phyloP scores from a whole-genome alignment of 768 basidiomycete species.

The Hygrophorus russula region DNA sequence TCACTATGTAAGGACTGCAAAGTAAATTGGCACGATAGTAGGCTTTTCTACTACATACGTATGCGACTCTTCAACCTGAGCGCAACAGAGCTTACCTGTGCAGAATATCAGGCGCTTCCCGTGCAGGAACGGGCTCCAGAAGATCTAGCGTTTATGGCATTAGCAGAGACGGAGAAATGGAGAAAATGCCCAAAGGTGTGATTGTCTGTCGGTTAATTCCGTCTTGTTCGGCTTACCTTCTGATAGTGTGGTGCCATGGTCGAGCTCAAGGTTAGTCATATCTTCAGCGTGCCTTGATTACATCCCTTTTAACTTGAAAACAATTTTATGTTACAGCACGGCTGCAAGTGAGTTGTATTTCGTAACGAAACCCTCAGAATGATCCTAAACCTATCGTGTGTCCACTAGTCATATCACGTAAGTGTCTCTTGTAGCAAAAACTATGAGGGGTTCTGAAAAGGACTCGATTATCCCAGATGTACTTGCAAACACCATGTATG shows the following conservation, averaged over 20 bases:
- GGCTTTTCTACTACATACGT: background rate
- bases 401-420: slow-evolving; percentile 11
- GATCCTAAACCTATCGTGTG: too few species aligned
- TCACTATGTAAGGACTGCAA: slow-evolving; percentile 13
- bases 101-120: slow-evolving; percentile 12
- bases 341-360: slow-evolving; percentile 11
- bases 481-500: slow-evolving; percentile 14
- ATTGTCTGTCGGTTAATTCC: background rate
- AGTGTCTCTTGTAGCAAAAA: background rate
- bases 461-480: background rate
- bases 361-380: background rate
- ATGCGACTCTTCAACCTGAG: too few species aligned
- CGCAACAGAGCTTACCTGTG: slow-evolving; percentile 11
- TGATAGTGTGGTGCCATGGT: slow-evolving; percentile 14
- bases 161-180: slow-evolving; percentile 14
- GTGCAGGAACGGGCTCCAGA: slow-evolving; percentile 10
- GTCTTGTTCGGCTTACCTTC: background rate
- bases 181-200: slow-evolving; percentile 13
- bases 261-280: slow-evolving; percentile 18
- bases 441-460: too few species aligned
- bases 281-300: too few species aligned
- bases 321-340: slow-evolving; percentile 5
- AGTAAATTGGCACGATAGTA: slow-evolving; percentile 12
- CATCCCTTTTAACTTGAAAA: background rate
- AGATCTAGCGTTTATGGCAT: slow-evolving; percentile 12